Conservation (phyloP, 2,329 filamentous ascomycete genomes). For the Aspergillus uvarum region DNA sequence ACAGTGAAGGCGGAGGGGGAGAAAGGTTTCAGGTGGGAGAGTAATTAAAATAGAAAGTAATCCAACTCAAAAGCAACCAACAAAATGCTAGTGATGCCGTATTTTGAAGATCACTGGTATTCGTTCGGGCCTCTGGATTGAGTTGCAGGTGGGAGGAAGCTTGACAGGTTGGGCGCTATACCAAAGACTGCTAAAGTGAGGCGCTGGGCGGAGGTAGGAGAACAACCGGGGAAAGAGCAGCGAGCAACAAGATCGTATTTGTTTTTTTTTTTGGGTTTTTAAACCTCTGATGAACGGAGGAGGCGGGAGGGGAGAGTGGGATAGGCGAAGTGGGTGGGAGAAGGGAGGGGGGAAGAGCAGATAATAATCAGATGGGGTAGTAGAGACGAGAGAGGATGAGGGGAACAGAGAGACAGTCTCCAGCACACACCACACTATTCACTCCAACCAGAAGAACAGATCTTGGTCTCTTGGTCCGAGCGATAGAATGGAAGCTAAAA, state of each 20-base stretch:
- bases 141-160: slow-evolving; percentile 6
- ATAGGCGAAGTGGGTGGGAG: background rate
- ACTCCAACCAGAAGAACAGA: background rate
- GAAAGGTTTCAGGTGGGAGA: background rate
- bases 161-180: slow-evolving; percentile 13
- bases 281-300: background rate
- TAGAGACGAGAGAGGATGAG: background rate
- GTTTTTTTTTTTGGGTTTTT: background rate
- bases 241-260: background rate
- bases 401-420: slow-evolving; percentile 6
- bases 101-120: background rate
- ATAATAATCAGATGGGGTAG: background rate
- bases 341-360: slow-evolving; percentile 12
- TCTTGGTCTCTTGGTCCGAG: slow-evolving; percentile 6
- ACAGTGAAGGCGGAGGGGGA: background rate
- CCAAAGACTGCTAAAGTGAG: slow-evolving; percentile 14
- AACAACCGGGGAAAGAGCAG: slow-evolving; percentile 9
- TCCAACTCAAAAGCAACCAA: background rate
- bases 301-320: background rate
- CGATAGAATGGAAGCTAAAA: slow-evolving; percentile 4
- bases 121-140: background rate
- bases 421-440: background rate
- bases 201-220: slow-evolving; percentile 9
- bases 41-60: background rate
- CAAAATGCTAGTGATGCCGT: background rate